Evolutionary conservation across 345 rosid genomes (phyloP), one percentile per base, ranked within the genome.

Genomic region (Conringia planisiliqua): DNA sequence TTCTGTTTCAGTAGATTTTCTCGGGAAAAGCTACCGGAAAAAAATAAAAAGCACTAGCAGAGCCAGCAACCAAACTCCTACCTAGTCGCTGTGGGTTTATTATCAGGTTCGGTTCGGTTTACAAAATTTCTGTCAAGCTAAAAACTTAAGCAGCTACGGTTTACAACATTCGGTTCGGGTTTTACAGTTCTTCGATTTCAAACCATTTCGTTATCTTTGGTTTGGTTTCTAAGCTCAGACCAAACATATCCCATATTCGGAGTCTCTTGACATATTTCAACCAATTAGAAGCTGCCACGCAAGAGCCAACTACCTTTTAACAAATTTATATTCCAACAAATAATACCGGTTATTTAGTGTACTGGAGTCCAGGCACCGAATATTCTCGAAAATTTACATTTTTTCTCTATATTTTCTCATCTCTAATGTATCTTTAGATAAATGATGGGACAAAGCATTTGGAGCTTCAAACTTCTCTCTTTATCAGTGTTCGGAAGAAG

Each of bases 361-460:
- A 73, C 30, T 55, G 30, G 44, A 55, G 14, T 32, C 12, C 9
- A 26, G 30, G 13, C 24, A 69, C 18, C 30, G 26, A 18, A 1
- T 18, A 3, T 32, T 58, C 32, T 50, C 42, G 16, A 60, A 51
- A 68, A 32, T 1, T 68, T 75, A 75, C 57, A 68, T 75, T 4
- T 20, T 38, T 56, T 13, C 0, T 9, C 40, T 10, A 14, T 51
- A 22, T 42, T 18, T 30, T 20, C 57, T 39, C 60, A 5, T 38
- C 12, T 46, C 39, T 44, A 60, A 30, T 13, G 5, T 10, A 36
- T 48, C 43, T 68, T 30, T 30, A 35, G 4, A 55, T 74, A 88
- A 79, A 83, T 85, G 82, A 74, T 68, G 16, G 80, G 85, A 63
- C 86, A 83, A 7, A 36, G 42, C 17, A 48, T 57, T 10, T 29